Evolutionary conservation across 257 asterid species (phyloP).

Genomic region (Solanum tacnaense): DNA sequence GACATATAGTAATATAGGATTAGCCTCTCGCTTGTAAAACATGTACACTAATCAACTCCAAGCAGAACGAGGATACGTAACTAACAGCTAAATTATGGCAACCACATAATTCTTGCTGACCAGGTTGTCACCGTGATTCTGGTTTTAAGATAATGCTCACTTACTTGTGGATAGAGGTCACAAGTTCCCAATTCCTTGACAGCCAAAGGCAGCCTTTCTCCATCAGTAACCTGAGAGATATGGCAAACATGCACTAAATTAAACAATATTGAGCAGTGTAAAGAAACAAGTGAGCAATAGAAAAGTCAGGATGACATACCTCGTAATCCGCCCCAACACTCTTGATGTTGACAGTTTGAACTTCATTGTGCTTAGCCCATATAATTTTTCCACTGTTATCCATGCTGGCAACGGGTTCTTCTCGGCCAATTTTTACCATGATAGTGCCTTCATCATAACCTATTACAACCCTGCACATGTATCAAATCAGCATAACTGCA

Average conservation of each 20-base stretch:
- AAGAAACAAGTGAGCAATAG: neutral
- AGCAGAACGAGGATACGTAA: neutral
- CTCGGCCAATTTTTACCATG: constrained; percentile 96
- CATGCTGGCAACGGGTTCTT: constrained; percentile 96
- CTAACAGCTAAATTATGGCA: neutral
- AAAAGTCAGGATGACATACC: constrained; percentile 24
- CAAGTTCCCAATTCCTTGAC: constrained; percentile 95
- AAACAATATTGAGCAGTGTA: neutral
- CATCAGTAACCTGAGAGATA: constrained; percentile 69
- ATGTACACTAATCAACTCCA: neutral
- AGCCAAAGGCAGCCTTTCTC: constrained; percentile 92
- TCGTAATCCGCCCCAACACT: constrained; percentile 86
- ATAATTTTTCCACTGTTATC: constrained; percentile 91
- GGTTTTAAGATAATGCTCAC: constrained; percentile 6
- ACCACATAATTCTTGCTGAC: neutral
- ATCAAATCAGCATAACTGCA: constrained; percentile 5
- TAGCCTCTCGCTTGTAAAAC: neutral
- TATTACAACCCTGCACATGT: constrained; percentile 63
- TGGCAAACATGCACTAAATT: neutral
- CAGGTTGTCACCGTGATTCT: neutral
- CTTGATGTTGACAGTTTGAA: constrained; percentile 93
- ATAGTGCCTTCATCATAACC: constrained; percentile 99
- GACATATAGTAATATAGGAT: neutral
- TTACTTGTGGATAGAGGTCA: constrained; percentile 97
- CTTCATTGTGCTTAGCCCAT: constrained; percentile 98